Evolutionary conservation across 2,329 filamentous ascomycete genomes (phyloP), one percentile per base, ranked within the genome.

Genomic region (Paraphoma chrysanthemicola): DNA sequence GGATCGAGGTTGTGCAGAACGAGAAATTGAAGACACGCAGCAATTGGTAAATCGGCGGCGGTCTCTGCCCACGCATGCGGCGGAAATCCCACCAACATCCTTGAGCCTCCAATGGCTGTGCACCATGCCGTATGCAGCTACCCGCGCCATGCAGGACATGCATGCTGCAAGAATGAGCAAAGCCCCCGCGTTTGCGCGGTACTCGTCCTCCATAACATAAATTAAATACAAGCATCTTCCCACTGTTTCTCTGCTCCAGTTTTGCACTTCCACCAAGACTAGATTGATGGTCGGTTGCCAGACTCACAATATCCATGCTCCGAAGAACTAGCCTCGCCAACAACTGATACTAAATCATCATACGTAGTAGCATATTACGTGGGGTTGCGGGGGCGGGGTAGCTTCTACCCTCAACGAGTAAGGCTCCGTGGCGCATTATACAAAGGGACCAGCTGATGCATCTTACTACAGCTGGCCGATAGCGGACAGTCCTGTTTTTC

Each of bases 1-100:
- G 90, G 91, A 85, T 92, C 51, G 86, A 88, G 73, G 78, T 89
- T 33, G 80, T 97, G 48, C 92, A 96, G 80, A 96, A 96, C 69
- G 88, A 91, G 78, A 83, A 81, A 51, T 81, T 90, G 56, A 84
- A 83, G 70, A 73, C 71, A 60, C 66, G 74, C 53, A 64, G 66
- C 53, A 77, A 75, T 62, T 77, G 74, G 76, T 79, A 71, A 73
- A 57, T 16, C 39, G 38, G 51, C 53, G 44, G 46, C 46, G 51
- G 51, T 36, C 50, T 45, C 49, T 51, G 54, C 48, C 54, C 39
- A 18, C 55, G 50, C 48, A 43, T 51, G 53, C 57, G 54, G 57
- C 55, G 52, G 28, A 45, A 18, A 62, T 53, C 60, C 62, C 61
- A 62, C 60, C 54, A 42, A 44, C 38, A 58, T 38, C 38, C 42